Percentiles rank a stretch among this genome's conserved stretches.
phyloP scores from a whole-genome alignment of 2,329 filamentous ascomycete genomes.

The Xylaria sp. region DNA sequence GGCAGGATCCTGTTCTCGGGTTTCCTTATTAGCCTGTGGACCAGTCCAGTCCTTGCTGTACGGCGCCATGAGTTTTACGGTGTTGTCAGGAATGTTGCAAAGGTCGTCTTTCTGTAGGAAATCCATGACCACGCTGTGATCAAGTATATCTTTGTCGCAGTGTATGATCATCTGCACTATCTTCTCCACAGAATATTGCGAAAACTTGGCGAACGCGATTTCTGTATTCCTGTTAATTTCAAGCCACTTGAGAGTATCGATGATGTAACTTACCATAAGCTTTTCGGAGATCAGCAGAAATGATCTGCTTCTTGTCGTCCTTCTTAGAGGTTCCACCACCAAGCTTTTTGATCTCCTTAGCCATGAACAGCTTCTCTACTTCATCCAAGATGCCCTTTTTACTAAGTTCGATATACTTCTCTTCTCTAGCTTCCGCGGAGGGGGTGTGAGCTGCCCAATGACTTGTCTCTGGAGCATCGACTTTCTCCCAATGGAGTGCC shows the following conservation, averaged over 20 bases:
- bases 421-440: conserved; percentile 88
- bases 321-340: conserved; percentile 78
- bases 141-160: conserved; percentile 87
- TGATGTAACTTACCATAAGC: conserved; percentile 72
- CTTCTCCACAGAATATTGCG: conserved; percentile 83
- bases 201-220: conserved; percentile 94
- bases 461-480: conserved; percentile 89
- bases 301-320: conserved; percentile 97
- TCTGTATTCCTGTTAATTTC: conserved; percentile 59
- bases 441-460: conserved; percentile 91
- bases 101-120: conserved; percentile 94
- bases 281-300: conserved; percentile 88
- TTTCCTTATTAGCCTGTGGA: conserved; percentile 79
- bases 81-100: conserved; percentile 91
- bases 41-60: conserved; percentile 98
- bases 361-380: conserved; percentile 96
- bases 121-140: conserved; percentile 94
- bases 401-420: conserved; percentile 93
- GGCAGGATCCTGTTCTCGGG: conserved; percentile 83
- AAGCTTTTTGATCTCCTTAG: conserved; percentile 93
- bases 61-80: conserved; percentile 88
- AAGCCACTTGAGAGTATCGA: not conserved
- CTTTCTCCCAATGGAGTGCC: conserved; percentile 98
- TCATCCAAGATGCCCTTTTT: conserved; percentile 96
- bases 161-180: conserved; percentile 94